Evolutionary conservation across 192 early-diverging fungal genomes (phyloP), one percentile per base, ranked within the genome.

Genomic region (Gaertneriomyces sp.): DNA sequence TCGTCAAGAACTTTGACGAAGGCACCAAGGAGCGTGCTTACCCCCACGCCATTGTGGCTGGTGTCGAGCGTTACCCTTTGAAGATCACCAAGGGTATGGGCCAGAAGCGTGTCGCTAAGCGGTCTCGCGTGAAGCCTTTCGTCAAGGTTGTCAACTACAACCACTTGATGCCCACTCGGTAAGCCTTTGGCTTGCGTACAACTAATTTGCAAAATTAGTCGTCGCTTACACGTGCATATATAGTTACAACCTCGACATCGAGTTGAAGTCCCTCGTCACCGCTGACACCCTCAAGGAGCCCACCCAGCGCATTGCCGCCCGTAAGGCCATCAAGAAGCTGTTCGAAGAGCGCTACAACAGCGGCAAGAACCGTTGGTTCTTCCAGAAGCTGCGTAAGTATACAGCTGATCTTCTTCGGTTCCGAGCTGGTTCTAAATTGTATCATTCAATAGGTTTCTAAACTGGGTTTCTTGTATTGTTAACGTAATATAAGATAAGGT

Each of bases 341-440:
- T 92, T 99, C 74, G 87, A 98, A 87, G 93, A 97, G 84, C 89
- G 94, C 77, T 95, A 98, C 87, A 87, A 90, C 76, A 83, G 86
- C 72, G 97, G 97, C 81, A 99, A 98, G 91, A 98, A 96, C 90
- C 94, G 94, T 88, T 99, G 97, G 97, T 99, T 99, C 93, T 99
- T 99, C 87, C 89, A 90, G 84, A 99, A 99, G 89, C 92, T 99
- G 69, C 80, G 80, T 72, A 68, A 64, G 66, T 72, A 33, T 2
- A 33, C 2, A 2, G 2, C 25, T 33, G 25, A 33, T 33, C 25
- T 33, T 33, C 2, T 33, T 33, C 25, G 25, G 25, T 33, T 33
- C 2, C 2, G 1, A 33, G 2, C 25, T 33, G 25, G 25, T 33
- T 33, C 25, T 33, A 33, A 33, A 33, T 33, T 33, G 2, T 33